Conservation (phyloP, 2,329 filamentous ascomycete species). For the Colletotrichum phormii region DNA sequence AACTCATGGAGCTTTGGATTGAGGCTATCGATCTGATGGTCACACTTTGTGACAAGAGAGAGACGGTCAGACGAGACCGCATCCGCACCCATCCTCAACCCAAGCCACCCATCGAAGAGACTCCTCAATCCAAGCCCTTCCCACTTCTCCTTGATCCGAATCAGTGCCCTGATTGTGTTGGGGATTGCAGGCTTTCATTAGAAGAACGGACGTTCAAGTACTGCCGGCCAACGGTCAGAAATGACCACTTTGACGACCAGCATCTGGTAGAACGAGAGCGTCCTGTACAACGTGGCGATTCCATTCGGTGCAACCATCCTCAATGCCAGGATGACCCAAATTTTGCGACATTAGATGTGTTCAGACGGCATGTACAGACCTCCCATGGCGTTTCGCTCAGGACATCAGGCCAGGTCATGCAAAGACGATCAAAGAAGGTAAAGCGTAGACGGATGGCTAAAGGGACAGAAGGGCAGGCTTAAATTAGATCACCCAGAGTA, state of each 20-base stretch:
- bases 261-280: conserved; percentile 37
- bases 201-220: conserved; percentile 37
- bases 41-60: conserved; percentile 39
- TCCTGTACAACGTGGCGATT: conserved; percentile 29
- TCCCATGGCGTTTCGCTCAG: not conserved
- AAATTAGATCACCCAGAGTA: not conserved
- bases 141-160: conserved; percentile 37
- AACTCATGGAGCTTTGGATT: conserved; percentile 33
- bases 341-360: not conserved
- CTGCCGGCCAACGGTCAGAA: conserved; percentile 35
- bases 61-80: conserved; percentile 36
- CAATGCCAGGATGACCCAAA: conserved; percentile 29
- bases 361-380: not conserved
- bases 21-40: conserved; percentile 39
- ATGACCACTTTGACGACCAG: conserved; percentile 41
- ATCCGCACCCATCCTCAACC: not conserved
- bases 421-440: not conserved
- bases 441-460: conserved; percentile 8
- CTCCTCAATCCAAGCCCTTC: conserved; percentile 31
- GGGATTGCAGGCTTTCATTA: conserved; percentile 32
- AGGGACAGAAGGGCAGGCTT: not conserved
- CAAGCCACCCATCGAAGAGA: conserved; percentile 12
- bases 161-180: conserved; percentile 39
- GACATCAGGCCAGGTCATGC: not conserved
- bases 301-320: conserved; percentile 36